Evolutionary conservation across 345 rosid genomes (phyloP).

Genomic region (Limnanthes douglasii): DNA sequence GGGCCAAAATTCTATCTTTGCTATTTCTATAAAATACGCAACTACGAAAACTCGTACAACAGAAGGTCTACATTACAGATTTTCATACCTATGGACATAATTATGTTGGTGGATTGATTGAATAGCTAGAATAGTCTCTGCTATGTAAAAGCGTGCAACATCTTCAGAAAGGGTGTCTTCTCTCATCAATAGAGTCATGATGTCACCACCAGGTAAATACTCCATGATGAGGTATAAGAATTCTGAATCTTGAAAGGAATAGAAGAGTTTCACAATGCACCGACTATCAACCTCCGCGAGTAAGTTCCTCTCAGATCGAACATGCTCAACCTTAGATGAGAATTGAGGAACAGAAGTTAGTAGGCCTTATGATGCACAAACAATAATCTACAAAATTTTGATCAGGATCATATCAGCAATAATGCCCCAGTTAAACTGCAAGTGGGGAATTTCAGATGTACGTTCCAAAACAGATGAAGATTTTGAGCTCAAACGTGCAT

Average conservation of each 20-base stretch:
- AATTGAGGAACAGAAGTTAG: conserved; percentile 1
- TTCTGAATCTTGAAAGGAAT: conserved; percentile 96
- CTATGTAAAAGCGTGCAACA: conserved; percentile 81
- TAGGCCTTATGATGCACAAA: conserved; percentile 2
- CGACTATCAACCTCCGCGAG: conserved; percentile 97
- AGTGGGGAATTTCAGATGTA: too few relatives aligned
- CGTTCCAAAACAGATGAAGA: background rate
- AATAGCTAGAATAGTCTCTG: conserved; percentile 81
- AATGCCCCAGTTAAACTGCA: too few relatives aligned
- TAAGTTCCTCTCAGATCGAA: conserved; percentile 94
- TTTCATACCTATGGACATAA: conserved; percentile 61
- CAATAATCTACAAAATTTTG: background rate
- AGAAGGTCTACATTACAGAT: background rate
- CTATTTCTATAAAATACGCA: too few relatives aligned
- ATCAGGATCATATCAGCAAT: background rate
- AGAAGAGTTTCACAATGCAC: conserved; percentile 78
- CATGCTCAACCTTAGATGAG: conserved; percentile 84
- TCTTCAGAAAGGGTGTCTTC: conserved; percentile 92
- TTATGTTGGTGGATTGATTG: conserved; percentile 79
- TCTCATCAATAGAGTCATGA: conserved; percentile 96
- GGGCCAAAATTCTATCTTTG: too few relatives aligned
- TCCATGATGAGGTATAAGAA: conserved; percentile 95
- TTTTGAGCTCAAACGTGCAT: too few relatives aligned
- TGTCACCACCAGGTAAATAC: conserved; percentile 98
- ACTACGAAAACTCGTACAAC: background rate